Evolutionary conservation across 2,329 filamentous ascomycete species (phyloP).

Genomic region (Colletotrichum horii): DNA sequence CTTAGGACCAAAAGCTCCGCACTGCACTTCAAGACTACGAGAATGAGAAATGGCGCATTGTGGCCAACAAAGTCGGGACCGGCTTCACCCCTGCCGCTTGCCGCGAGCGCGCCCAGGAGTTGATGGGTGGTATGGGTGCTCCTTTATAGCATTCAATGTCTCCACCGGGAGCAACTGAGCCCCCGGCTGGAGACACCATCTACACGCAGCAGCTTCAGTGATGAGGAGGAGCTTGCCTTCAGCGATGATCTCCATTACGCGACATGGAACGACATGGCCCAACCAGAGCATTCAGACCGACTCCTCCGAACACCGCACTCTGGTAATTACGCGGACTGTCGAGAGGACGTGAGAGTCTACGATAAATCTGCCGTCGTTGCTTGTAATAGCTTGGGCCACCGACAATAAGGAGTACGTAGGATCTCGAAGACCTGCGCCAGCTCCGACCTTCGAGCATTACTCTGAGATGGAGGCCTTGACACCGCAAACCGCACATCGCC

Average conservation of each 20-base stretch:
- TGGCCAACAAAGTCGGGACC: constrained; percentile 87
- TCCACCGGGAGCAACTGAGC: constrained; percentile 51
- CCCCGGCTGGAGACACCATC: constrained; percentile 52
- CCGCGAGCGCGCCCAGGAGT: constrained; percentile 76
- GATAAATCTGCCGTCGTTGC: background rate
- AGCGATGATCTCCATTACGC: constrained; percentile 22
- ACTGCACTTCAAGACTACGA: constrained; percentile 84
- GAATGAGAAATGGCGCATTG: constrained; percentile 90
- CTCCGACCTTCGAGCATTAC: background rate
- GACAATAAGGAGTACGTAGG: background rate
- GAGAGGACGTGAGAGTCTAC: background rate
- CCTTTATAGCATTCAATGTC: constrained; percentile 61
- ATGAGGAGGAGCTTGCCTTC: constrained; percentile 25
- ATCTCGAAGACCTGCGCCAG: background rate
- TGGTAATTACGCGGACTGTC: background rate
- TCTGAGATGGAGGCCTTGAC: background rate
- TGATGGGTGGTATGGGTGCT: constrained; percentile 47
- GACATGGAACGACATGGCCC: constrained; percentile 11
- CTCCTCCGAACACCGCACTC: background rate
- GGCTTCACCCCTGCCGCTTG: constrained; percentile 89
- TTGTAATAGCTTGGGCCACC: background rate
- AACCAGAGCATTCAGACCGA: background rate
- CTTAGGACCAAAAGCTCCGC: constrained; percentile 77
- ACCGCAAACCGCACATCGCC: background rate
- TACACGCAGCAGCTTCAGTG: constrained; percentile 46